These are phyloP conservation scores for Apiotrichum veenhuisii DNA, from an alignment of 1,284 basidiomycete species.

Conservation along the genomic window DNA sequence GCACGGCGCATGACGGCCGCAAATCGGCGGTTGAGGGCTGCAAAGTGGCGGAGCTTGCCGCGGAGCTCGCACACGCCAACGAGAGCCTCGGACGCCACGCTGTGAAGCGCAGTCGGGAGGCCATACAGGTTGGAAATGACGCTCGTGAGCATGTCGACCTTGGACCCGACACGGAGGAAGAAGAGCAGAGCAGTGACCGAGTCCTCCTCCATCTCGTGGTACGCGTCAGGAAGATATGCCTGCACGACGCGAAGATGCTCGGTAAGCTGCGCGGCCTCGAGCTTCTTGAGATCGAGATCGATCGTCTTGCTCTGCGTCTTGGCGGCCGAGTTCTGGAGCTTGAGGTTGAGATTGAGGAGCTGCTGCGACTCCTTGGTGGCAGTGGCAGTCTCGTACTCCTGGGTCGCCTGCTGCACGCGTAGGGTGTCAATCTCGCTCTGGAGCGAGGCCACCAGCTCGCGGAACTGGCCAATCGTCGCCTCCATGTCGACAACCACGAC, in stretches of 20 bases:
- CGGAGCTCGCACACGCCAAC: slow-evolving; percentile 90
- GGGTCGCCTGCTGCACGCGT: slow-evolving; percentile 75
- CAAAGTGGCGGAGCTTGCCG: slow-evolving; percentile 70
- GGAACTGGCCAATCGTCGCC: slow-evolving; percentile 79
- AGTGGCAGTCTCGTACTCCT: slow-evolving; percentile 72
- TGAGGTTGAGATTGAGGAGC: slow-evolving; percentile 87
- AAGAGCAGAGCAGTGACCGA: slow-evolving; percentile 83
- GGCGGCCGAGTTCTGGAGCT: slow-evolving; percentile 78
- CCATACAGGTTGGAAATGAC: slow-evolving; percentile 75
- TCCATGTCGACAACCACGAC: slow-evolving; percentile 80
- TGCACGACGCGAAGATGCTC: slow-evolving; percentile 63
- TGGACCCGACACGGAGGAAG: slow-evolving; percentile 79
- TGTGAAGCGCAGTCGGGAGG: slow-evolving; percentile 75
- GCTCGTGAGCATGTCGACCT: slow-evolving; percentile 76
- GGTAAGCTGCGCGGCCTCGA: slow-evolving; percentile 74
- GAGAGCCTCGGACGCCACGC: slow-evolving; percentile 69
- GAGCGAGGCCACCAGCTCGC: slow-evolving; percentile 77
- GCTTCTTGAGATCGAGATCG: slow-evolving; percentile 76
- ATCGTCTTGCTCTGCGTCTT: slow-evolving; percentile 85
- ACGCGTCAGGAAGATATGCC: slow-evolving; percentile 79
- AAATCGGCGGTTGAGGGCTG: slow-evolving; percentile 80
- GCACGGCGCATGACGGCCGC: slow-evolving; percentile 72
- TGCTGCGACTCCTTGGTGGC: slow-evolving; percentile 69
- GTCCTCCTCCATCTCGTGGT: slow-evolving; percentile 78
- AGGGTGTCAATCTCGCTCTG: slow-evolving; percentile 84